Base-by-base conservation (phyloP, 164 flowering plant genomes). In the Berberis thunbergii region DNA sequence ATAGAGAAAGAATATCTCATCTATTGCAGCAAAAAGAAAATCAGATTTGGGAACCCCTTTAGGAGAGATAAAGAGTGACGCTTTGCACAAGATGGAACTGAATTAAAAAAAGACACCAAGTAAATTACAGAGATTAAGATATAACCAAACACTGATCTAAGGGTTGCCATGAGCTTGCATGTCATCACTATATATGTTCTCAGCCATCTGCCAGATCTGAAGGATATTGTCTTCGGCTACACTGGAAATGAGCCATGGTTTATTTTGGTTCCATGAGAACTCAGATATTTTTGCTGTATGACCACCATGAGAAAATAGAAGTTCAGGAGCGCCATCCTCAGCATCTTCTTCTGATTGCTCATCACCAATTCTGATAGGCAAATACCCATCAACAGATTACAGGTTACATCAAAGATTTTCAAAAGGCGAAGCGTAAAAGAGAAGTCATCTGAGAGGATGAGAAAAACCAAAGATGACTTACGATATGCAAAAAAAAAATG, bases 291-390 rank as follows among this genome's bases (percentile, higher is more conserved):
- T 87, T 26, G 82, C 88, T 65, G 83, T 94, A 76, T 94, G 99
- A 56, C 97, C 97, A 6, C 96, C 99, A 69, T 94, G 97, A 66
- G 88, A 83, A 67, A 91, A 91, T 6, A 91, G 81, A 64, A 94
- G 91, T 79, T 94, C 97, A 2, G 97, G 86, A 13, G 99, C 96
- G 2, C 98, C 98, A 75, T 91, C 98, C 48, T 84, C 91, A 2
- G 89, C 91, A 71, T 94, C 98, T 67, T 85, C 89, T 73, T 87
- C 88, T 62, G 71, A 43, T 70, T 91, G 97, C 78, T 94, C 97
- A 57, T 88, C 96, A 26, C 98, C 98, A 69, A 94, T 80, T 87
- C 97, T 93, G 74, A 65, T 52, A 26, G 26, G 26, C 11, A 52
- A 11, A 26, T 3, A 73, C 49, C 46, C 53, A 60, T 26, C 63